Evolutionary conservation across 306 rosid genomes (phyloP).

Genomic region (Oxytropis ochrocephala): DNA sequence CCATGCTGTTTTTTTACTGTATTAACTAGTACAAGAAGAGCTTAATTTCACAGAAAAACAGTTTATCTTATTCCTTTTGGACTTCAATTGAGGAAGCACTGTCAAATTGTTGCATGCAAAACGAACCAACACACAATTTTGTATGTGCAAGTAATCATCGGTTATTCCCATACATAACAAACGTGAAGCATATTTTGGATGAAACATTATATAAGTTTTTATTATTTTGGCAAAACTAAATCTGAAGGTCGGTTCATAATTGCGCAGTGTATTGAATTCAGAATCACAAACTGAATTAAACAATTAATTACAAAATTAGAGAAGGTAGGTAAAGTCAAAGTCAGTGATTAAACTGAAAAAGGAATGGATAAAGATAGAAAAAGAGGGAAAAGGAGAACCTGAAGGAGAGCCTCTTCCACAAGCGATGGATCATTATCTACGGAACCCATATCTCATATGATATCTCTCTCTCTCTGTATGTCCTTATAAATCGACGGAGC

Average conservation of each 20-base stretch:
- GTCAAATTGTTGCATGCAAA: not conserved
- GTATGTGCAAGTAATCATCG: no score
- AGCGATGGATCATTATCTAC: constrained; percentile 21
- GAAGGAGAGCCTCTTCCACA: constrained; percentile 34
- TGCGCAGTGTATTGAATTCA: not conserved
- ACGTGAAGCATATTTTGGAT: not conserved
- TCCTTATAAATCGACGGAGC: not conserved
- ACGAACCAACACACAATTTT: not conserved
- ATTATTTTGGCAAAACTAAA: not conserved
- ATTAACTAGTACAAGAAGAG: not conserved
- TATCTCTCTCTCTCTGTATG: not conserved
- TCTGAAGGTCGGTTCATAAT: not conserved
- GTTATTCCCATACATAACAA: not conserved
- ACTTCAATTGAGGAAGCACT: not conserved
- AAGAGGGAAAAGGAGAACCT: constrained; percentile 19
- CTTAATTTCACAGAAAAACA: not conserved
- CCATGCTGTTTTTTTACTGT: not conserved
- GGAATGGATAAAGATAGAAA: not conserved
- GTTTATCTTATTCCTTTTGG: not conserved
- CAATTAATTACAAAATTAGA: not conserved
- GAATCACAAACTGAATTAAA: not conserved
- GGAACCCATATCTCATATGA: constrained; percentile 32
- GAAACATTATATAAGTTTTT: not conserved
- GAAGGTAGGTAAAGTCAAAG: not conserved
- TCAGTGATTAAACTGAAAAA: not conserved